Evolutionary conservation across 148 eudicot genomes (phyloP), one percentile per base, ranked within the genome.

Genomic region (Polygonum maritimum): DNA sequence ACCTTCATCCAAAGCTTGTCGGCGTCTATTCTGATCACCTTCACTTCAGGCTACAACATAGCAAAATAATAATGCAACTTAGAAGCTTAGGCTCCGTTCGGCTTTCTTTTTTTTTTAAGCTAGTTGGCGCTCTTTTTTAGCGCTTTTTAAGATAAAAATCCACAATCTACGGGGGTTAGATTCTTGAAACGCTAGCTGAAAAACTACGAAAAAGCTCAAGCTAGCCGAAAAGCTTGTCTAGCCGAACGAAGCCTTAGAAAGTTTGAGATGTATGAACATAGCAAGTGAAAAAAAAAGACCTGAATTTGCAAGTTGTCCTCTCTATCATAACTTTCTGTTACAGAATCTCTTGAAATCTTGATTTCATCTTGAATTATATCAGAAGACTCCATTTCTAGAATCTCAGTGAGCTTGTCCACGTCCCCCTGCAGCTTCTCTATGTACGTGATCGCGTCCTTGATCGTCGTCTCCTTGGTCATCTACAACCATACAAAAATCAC

Each of bases 391-490:
- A 89, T 80, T 75, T 89, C 88, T 11, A 76, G 80, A 75, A 95
- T 86, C 78, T 85, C 84, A 57, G 82, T 80, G 41, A 94, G 94
- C 41, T 85, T 88, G 15, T 45, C 62, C 40, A 81, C 89, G 22
- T 79, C 52, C 36, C 49, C 77, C 58, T 88, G 74, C 16, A 95
- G 90, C 88, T 86, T 83, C 77, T 86, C 81, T 47, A 95, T 88
- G 85, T 90, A 95, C 4, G 85, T 77, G 63, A 89, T 88, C 21
- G 99, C 97, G 79, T 94, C 98, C 1, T 77, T 84, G 21, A 92
- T 82, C 22, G 92, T 94, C 12, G 86, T 86, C 7, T 84, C 92
- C 77, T 92, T 94, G 19, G 79, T 94, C 96, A 94, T 90, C 97
- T 94, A 80, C 10, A 79, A 72, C 10, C 49, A 22, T n/a, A 15